Percentiles rank a stretch among this genome's conserved stretches.
Conservation (phyloP, 2,329 filamentous ascomycete species). For the Calycina marina region DNA sequence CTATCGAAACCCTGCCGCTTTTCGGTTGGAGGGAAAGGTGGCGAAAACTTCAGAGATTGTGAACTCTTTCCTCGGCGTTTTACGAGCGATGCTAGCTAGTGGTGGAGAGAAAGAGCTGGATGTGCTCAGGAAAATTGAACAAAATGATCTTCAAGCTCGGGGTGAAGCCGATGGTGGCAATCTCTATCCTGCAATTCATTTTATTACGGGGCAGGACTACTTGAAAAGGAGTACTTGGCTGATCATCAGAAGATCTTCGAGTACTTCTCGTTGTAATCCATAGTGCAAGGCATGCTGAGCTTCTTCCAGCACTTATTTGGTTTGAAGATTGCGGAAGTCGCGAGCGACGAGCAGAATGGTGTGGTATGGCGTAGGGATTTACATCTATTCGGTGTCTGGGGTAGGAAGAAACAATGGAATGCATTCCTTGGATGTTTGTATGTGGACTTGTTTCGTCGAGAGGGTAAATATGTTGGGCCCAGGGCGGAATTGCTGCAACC, state of each 20-base stretch:
- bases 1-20: neutral
- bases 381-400: conserved; percentile 67
- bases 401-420: conserved; percentile 54
- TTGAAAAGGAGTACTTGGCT: conserved; percentile 65
- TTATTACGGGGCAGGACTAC: conserved; percentile 66
- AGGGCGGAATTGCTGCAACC: neutral
- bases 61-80: neutral
- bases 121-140: neutral
- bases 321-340: conserved; percentile 60
- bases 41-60: neutral
- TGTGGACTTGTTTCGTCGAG: conserved; percentile 63
- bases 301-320: conserved; percentile 77
- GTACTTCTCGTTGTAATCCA: conserved; percentile 65
- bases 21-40: conserved; percentile 12
- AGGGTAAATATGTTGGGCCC: conserved; percentile 44
- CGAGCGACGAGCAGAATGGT: conserved; percentile 41
- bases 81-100: neutral
- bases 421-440: conserved; percentile 72
- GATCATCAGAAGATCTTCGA: conserved; percentile 68
- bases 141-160: neutral
- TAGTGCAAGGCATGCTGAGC: conserved; percentile 62
- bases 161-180: conserved; percentile 21
- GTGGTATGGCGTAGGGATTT: conserved; percentile 63
- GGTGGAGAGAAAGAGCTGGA: neutral
- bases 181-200: conserved; percentile 70